These are phyloP conservation scores for Spiraea crenata DNA, from an alignment of 331 rosid species.

Conservation along the genomic window DNA sequence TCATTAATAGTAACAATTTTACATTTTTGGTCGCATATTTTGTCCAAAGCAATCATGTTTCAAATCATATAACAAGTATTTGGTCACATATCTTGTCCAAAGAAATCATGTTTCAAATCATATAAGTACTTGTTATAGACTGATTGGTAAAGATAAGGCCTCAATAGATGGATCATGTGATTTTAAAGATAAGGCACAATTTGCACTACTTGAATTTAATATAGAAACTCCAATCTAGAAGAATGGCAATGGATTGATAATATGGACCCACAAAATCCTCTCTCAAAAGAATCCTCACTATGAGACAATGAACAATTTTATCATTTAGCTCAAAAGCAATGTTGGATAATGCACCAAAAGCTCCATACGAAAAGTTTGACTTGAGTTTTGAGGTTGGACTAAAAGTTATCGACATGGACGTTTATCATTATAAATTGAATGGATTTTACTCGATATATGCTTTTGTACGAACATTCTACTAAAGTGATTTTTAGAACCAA, in stretches of 20 bases:
- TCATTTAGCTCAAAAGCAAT: constrained; percentile 3
- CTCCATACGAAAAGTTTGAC: neutral
- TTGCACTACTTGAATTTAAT: neutral
- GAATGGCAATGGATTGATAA: neutral
- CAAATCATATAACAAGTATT: no score
- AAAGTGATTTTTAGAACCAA: neutral
- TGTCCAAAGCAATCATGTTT: no score
- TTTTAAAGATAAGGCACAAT: neutral
- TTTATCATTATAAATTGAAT: neutral
- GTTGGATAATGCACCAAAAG: neutral
- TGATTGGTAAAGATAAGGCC: no score
- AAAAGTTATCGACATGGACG: constrained; percentile 7
- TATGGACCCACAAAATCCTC: constrained; percentile 27
- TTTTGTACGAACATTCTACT: neutral
- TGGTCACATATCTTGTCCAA: no score
- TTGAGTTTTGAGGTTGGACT: neutral
- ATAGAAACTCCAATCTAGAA: neutral
- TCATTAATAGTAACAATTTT: no score
- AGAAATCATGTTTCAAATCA: no score
- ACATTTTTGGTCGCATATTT: no score
- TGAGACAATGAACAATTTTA: neutral
- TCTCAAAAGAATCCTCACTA: constrained; percentile 11
- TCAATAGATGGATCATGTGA: no score
- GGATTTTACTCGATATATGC: neutral
- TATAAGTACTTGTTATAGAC: no score